Evolutionary conservation across 208 protist species (phyloP), one percentile per base, ranked within the genome.

Genomic region (Trypanosoma theileri): DNA sequence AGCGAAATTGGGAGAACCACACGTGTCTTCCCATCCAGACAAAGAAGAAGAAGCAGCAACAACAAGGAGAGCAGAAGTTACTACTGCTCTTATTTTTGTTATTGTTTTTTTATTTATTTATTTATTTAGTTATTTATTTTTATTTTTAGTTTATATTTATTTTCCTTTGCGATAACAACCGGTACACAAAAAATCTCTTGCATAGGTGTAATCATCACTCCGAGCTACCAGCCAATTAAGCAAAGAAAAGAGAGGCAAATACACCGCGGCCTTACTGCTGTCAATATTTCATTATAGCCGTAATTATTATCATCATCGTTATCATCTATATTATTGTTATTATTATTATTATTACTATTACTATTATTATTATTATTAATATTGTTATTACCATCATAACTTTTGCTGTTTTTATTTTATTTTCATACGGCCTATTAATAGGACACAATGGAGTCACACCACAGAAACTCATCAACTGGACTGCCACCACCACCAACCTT

Each of bases 401-500:
- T 56, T 26, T 24, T 56, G n/a, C 19, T 56, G 19, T 56, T 56
- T 56, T 22, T 31, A 16, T 22, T 56, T 56, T 56, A 13, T 12
- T 24, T 12, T 1, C 9, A n/a, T 48, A 45, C 41, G 41, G 12
- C 12, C 48, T 55, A 35, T 8, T 35, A 35, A 35, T 35, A 35
- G 28, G 26, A 22, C 3, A 56, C 44, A 16, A 73, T 58, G 22
- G 28, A 63, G 46, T 52, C 67, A 17, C 31, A 22, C 8, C 22
- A 17, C 57, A 55, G 60, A 6, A 31, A 21, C 16, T 26, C 19
- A 48, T 28, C 52, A 35, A 8, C 40, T 3, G 35, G 26, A 14
- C 21, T 71, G 24, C 48, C 75, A 59, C 52, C 61, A 17, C 46
- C 66, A 41, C 56, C 66, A 54, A 7, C 56, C 13, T 79, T 79